Base-by-base conservation (phyloP, 192 early-diverging fungal genomes). In the Backusella parvicylindrica region DNA sequence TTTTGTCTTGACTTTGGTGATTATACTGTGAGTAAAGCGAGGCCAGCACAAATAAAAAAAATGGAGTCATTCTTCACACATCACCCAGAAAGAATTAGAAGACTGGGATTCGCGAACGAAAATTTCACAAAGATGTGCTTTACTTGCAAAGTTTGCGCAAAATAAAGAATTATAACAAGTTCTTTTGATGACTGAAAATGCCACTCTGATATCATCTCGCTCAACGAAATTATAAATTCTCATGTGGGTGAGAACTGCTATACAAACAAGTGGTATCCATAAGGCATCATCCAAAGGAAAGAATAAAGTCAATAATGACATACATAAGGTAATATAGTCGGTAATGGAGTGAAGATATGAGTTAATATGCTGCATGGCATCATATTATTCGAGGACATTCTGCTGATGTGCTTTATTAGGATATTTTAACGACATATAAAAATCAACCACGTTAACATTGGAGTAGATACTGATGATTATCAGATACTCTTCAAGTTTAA, bases 81-180 rank as follows among this genome's bases (percentile, higher is more conserved):
- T 66, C 8, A 68, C 18, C 8, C 31, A 71, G 3, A 65, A 67
- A 13, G 60, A 72, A 37, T 49, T n/a, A 21, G 33, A 49, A 16
- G 74, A 75, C 18, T 75, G 66, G 47, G 21, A 69, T 26, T 31
- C 13, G 3, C 28, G 66, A 38, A 43, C 49, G 16, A n/a, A 33
- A 56, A 26, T 53, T 6, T 8, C 16, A 7, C 31, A 60, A 7
- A 11, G 43, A 64, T 49, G 37, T 30, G 74, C 66, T 23, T 32
- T 70, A 13, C 47, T 69, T 15, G 72, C 72, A 3, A 78, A 78
- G n/a, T 78, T 70, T 70, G 50, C 30, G 5, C 77, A 78, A 56
- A 74, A 74, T 70, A 56, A 73, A 31, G 77, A 74, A 12, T 26
- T 78, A 18, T 36, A 50, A 2, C 64, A 68, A 30, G 60, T 13